Conservation (phyloP, 441 rosid species). For the Erysimum cheiri region DNA sequence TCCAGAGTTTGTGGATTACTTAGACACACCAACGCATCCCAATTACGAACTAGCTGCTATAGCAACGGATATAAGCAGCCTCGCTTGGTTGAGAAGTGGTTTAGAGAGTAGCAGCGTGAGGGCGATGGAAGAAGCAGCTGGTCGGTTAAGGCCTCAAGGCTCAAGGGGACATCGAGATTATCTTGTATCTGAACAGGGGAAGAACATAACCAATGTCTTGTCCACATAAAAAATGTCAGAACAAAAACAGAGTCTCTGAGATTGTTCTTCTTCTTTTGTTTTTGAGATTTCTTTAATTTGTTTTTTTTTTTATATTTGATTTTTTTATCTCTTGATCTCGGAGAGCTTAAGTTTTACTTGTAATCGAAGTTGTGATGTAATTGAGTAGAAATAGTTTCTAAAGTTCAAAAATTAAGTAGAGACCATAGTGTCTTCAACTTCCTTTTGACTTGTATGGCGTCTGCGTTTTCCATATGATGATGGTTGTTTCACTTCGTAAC, state of each 20-base stretch:
- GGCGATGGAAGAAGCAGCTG: constrained; percentile 55
- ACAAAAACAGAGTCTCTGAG: constrained; percentile 25
- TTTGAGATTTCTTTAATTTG: background rate
- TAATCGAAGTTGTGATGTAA: constrained; percentile 41
- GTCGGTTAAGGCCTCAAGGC: constrained; percentile 49
- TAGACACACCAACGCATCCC: constrained; percentile 68
- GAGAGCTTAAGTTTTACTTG: constrained; percentile 32
- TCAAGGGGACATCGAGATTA: constrained; percentile 50
- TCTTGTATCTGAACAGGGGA: constrained; percentile 53
- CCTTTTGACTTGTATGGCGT: background rate
- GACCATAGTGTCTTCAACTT: constrained; percentile 18
- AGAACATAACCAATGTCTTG: constrained; percentile 45
- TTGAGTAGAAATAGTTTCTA: constrained; percentile 37
- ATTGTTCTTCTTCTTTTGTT: background rate
- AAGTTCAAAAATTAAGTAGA: constrained; percentile 23
- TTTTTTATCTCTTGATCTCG: constrained; percentile 25
- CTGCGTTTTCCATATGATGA: constrained; percentile 4
- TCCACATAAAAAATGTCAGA: constrained; percentile 39
- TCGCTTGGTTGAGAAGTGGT: constrained; percentile 90
- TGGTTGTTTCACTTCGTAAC: constrained; percentile 25
- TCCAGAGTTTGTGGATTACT: constrained; percentile 80
- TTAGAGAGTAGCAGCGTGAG: constrained; percentile 61
- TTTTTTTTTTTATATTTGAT: background rate
- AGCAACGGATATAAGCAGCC: constrained; percentile 81
- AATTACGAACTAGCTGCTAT: constrained; percentile 82